Base-by-base conservation (phyloP, 2,329 filamentous ascomycete genomes). In the Ambrosiella cleistominuta region DNA sequence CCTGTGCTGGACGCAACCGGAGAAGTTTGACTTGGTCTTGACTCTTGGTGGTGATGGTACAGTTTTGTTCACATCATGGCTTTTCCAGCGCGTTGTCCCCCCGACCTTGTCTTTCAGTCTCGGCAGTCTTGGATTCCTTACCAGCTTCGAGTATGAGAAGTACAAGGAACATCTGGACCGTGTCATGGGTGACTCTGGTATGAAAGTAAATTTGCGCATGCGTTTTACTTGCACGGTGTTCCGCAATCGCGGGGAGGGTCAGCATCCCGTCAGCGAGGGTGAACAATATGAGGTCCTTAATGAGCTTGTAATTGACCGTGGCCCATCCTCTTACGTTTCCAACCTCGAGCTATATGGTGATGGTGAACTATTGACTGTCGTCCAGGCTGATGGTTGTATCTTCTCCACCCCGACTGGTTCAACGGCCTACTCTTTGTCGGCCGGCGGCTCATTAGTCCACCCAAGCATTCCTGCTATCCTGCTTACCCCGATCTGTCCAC, bases 211-310 rank as follows among this genome's bases (percentile, higher is more conserved):
- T 67, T 76, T 98, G 64, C 88, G 93, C 64, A 98, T 98, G 93
- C 86, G 93, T 62, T 98, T 98, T 70, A 98, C 93, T 13, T 97
- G 91, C 72, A 97, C 93, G 0, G 90, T 98, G 7, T 96, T 91
- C 73, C 85, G 91, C 50, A 78, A 84, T 63, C 81, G 78, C 37
- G 70, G 72, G 1, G 66, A 72, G 1, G 77, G 75, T 63, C 78
- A 77, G 49, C 69, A 70, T 3, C 68, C 73, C 1, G 78, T 77
- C 9, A 85, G 93, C 64, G 90, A 96, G 70, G 88, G 85, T 50
- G 91, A 97, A 72, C 90, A 95, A 66, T 97, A 96, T 63, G 93
- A 98, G 72, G 91, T 98, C 17, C 81, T 98, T 63, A 98, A 98
- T 71, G 93, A 98, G 72, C 82, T 98, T 56, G 91, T 98, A 69